Percentiles rank a stretch among this genome's conserved stretches.
phyloP scores from a whole-genome alignment of 2,329 filamentous ascomycete species.

The Sarocladiaceae sp. region DNA sequence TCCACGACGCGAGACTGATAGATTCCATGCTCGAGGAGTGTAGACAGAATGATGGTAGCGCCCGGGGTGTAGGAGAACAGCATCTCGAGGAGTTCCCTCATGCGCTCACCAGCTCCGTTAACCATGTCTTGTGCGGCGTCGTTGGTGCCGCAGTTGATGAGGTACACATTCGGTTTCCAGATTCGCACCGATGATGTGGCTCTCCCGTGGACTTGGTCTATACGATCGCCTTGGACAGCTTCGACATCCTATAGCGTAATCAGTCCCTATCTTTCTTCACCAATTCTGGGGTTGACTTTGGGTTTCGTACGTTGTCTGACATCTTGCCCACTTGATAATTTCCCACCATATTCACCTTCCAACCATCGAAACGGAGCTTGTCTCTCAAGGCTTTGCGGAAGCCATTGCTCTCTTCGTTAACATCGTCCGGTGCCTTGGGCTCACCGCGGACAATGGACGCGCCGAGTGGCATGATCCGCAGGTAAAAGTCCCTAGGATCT shows the following conservation, averaged over 20 bases:
- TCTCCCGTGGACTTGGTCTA: not conserved
- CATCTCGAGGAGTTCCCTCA: conserved; percentile 28
- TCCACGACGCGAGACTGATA: not conserved
- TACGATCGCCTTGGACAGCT: not conserved
- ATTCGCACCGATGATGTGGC: not conserved
- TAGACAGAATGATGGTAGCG: conserved; percentile 31
- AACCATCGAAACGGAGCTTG: conserved; percentile 21
- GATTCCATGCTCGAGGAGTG: conserved; percentile 20
- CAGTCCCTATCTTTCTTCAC: no score
- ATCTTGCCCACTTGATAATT: conserved; percentile 31
- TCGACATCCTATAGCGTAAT: not conserved
- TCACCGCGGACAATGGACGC: conserved; percentile 29
- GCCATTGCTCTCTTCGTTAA: no score
- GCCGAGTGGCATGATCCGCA: conserved; percentile 25
- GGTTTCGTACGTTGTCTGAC: conserved; percentile 25
- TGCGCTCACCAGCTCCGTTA: conserved; percentile 22
- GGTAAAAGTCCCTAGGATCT: not conserved
- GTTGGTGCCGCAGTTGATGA: conserved; percentile 38
- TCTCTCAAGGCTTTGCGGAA: conserved; percentile 28
- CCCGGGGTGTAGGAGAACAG: conserved; percentile 19
- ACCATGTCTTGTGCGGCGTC: conserved; percentile 31
- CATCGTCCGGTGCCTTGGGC: conserved; percentile 19
- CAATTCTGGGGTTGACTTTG: no score
- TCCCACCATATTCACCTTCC: conserved; percentile 34
- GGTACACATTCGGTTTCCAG: conserved; percentile 30